Conservation (phyloP, 78 protist species). For the Planoprotostelium fungivorum region DNA sequence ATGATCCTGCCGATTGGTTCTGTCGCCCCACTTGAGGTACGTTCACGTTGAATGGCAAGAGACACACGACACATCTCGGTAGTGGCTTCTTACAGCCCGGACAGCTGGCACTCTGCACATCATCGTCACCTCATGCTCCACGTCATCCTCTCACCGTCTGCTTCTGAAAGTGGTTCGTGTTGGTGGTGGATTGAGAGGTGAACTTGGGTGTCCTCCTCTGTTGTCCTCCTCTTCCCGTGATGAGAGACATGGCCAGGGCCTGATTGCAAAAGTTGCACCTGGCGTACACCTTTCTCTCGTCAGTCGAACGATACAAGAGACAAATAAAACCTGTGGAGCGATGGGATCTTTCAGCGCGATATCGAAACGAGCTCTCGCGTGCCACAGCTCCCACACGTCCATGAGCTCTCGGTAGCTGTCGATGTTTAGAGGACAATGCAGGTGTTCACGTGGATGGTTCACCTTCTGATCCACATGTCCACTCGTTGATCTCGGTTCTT, state of each 20-base stretch:
- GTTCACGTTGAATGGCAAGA: constrained; percentile 41
- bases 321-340: neutral
- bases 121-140: neutral
- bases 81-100: constrained; percentile 49
- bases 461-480: constrained; percentile 18
- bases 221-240: neutral
- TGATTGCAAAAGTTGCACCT: constrained; percentile 50
- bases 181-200: neutral
- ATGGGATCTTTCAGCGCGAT: constrained; percentile 4
- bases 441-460: neutral
- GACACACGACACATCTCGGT: constrained; percentile 65
- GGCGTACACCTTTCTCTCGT: constrained; percentile 36
- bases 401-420: constrained; percentile 72
- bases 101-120: constrained; percentile 13
- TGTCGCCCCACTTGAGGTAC: constrained; percentile 4
- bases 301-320: neutral
- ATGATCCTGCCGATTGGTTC: constrained; percentile 1
- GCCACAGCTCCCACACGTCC: constrained; percentile 79
- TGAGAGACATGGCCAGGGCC: constrained; percentile 4
- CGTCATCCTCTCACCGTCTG: neutral
- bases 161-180: neutral
- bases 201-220: neutral
- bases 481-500: constrained; percentile 24
- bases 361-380: constrained; percentile 73
- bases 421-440: neutral